Conservation (phyloP, 257 asterid species). For the Eustoma russellianum region DNA sequence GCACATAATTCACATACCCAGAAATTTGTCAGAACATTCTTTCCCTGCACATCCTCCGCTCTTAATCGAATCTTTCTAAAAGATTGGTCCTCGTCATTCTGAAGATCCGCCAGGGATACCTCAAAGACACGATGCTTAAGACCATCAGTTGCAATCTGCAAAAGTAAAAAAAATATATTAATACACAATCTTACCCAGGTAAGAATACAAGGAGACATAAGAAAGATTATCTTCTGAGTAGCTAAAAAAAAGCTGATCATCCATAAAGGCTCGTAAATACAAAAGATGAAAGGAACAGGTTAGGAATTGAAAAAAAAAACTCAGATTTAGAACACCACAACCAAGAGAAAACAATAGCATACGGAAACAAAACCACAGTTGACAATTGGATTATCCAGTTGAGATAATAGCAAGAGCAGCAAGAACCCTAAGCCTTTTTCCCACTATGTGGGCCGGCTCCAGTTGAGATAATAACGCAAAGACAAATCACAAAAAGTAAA, state of each 20-base stretch:
- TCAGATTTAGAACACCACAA: background rate
- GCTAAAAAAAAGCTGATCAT: no score
- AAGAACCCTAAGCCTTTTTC: no score
- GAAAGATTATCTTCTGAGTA: background rate
- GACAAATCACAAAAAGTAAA: no score
- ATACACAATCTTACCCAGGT: background rate
- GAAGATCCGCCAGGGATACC: slow-evolving; percentile 83
- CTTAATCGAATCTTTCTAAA: slow-evolving; percentile 84
- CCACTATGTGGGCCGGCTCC: no score
- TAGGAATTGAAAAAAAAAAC: no score
- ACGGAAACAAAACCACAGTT: no score
- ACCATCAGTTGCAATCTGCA: slow-evolving; percentile 87
- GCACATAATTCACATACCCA: slow-evolving; percentile 33
- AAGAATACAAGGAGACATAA: background rate
- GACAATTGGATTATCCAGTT: no score
- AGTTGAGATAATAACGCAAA: no score
- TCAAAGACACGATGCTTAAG: slow-evolving; percentile 86
- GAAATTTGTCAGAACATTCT: slow-evolving; percentile 69
- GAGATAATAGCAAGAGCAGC: background rate
- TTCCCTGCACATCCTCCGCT: slow-evolving; percentile 81
- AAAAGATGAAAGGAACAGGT: no score
- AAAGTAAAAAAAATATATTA: background rate
- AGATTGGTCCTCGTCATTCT: slow-evolving; percentile 70
- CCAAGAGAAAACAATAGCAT: no score
- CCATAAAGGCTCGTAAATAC: no score